Percentiles rank a stretch among this genome's conserved stretches.
Evolutionary conservation across 352 stramenopile genomes (phyloP).

Genomic region (Blastocystis sp.): DNA sequence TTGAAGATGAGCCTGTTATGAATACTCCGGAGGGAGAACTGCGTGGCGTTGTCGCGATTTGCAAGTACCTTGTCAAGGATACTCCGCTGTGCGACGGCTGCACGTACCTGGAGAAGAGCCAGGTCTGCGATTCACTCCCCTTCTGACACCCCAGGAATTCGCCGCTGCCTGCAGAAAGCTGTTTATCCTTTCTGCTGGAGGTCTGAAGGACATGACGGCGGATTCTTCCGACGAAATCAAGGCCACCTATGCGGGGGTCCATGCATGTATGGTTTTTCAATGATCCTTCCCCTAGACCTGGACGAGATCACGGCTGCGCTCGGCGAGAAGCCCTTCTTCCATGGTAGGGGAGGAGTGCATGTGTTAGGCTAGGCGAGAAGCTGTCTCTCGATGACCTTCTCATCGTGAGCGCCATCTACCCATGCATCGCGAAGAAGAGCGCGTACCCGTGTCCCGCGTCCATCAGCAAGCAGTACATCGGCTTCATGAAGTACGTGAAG

Average conservation of each 20-base stretch:
- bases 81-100: background rate
- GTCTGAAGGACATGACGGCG: constrained; percentile 42
- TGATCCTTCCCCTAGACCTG: background rate
- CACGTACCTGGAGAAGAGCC: constrained; percentile 27
- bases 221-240: constrained; percentile 36
- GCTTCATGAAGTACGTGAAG: constrained; percentile 57
- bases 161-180: constrained; percentile 29
- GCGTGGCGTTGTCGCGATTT: background rate
- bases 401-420: constrained; percentile 32
- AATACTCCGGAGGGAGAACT: background rate
- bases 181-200: background rate
- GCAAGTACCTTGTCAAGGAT: constrained; percentile 22
- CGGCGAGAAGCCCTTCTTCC: background rate
- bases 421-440: constrained; percentile 47
- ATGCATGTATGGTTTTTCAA: background rate
- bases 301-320: constrained; percentile 29
- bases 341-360: background rate
- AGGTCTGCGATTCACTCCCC: background rate
- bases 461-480: constrained; percentile 4
- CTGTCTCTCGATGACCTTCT: constrained; percentile 50
- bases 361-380: background rate
- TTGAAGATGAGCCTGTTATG: background rate
- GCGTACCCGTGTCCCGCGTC: constrained; percentile 30
- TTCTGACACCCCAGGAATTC: background rate
- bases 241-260: background rate